Conservation (phyloP, 2,329 filamentous ascomycete species). For the Lanzia echinophila region DNA sequence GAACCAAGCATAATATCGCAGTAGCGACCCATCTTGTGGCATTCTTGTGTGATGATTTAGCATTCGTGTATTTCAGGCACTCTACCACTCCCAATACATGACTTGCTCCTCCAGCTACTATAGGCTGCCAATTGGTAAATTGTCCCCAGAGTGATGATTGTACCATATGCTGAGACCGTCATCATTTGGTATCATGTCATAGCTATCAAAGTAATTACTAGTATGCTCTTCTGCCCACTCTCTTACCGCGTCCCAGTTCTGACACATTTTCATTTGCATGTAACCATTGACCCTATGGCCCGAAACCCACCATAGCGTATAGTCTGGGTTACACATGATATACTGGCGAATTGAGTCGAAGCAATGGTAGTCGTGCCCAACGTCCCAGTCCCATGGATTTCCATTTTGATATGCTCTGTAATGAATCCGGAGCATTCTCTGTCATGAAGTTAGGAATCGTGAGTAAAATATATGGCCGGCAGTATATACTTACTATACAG, state of each 20-base stretch:
- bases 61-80: too few relatives aligned
- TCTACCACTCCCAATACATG: too few relatives aligned
- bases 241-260: constrained; percentile 8
- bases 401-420: too few relatives aligned
- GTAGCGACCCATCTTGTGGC: too few relatives aligned
- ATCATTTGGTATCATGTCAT: background rate
- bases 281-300: background rate
- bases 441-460: too few relatives aligned
- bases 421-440: too few relatives aligned
- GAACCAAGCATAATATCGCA: too few relatives aligned
- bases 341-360: constrained; percentile 3
- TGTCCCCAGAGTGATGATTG: background rate
- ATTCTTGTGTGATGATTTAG: too few relatives aligned
- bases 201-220: background rate
- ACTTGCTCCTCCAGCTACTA: background rate
- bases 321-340: constrained; percentile 10
- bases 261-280: constrained; percentile 1
- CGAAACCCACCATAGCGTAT: background rate
- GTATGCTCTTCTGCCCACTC: constrained; percentile 2
- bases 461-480: background rate
- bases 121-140: background rate
- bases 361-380: background rate
- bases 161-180: background rate
- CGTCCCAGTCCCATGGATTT: background rate
- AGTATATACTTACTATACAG: background rate